A percentile compares a stretch with the other conserved stretches of the same genome.
These are phyloP conservation scores for Vigna reflexopilosa DNA, from an alignment of 306 rosid species.

Conservation along the genomic window DNA sequence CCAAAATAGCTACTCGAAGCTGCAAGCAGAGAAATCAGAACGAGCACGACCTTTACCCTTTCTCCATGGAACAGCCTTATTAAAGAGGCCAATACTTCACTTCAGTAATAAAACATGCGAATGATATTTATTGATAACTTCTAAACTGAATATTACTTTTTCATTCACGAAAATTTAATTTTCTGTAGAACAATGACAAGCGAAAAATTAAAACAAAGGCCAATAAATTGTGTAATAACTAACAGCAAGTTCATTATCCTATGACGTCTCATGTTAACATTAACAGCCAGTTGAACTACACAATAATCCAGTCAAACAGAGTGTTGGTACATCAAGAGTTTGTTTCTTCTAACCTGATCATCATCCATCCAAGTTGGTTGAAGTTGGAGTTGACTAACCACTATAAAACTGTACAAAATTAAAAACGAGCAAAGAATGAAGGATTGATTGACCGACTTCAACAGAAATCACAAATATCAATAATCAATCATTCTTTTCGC, in stretches of 20 bases:
- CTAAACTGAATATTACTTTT: background rate
- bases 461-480: conserved; percentile 51
- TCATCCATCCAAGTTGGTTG: conserved; percentile 50
- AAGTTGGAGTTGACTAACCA: conserved; percentile 51
- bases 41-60: too few species aligned
- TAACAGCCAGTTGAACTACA: conserved; percentile 44
- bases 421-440: conserved; percentile 57
- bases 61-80: too few species aligned
- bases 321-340: conserved; percentile 49
- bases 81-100: too few species aligned
- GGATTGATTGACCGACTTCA: conserved; percentile 52
- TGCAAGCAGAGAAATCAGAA: too few species aligned
- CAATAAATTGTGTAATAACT: conserved; percentile 15
- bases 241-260: conserved; percentile 41
- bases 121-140: background rate
- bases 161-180: background rate
- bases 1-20: too few species aligned
- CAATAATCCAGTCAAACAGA: conserved; percentile 41
- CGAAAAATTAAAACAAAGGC: background rate
- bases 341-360: conserved; percentile 34
- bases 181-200: background rate
- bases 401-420: conserved; percentile 70
- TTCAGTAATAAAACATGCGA: background rate
- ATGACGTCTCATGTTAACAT: conserved; percentile 45
- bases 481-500: conserved; percentile 50